Base-by-base conservation (phyloP, 208 protist genomes). In the Leishmania mexicana region DNA sequence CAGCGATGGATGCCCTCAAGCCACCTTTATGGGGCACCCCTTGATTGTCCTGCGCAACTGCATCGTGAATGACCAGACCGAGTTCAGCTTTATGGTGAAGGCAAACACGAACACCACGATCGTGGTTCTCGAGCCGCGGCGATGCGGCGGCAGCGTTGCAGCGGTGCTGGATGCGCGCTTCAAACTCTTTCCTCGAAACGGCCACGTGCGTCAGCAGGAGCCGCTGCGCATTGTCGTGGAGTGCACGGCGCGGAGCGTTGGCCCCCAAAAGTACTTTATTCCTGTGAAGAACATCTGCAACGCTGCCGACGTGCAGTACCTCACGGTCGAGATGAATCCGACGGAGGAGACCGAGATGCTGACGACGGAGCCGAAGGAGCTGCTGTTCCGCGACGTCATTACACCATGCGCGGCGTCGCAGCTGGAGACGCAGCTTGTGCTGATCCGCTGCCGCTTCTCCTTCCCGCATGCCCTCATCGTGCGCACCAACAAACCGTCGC, bases 241-340 rank as follows among this genome's bases (percentile, higher is more conserved):
- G 74, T 97, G 94, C 83, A 94, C 92, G 6, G 90, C 94, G 31
- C 85, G 84, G 28, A 90, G 89, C 78, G 87, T 92, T 40, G 93
- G 93, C 4, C 94, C 92, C 10, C 94, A 97, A 77, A 92, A 90
- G 78, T 97, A 96, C 75, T 90, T 96, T 60, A 92, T 97, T 70
- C 93, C 94, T 7, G 89, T 97, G 31, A 95, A 92, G 75, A 96
- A 97, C 53, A 76, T 96, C 42, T 86, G 90, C 75, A 89, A 96
- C 83, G 78, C 85, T 3, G 62, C 78, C 0, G 92, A 96, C 75
- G 85, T 96, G 60, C 84, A 88, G 72, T 96, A 96, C 82, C 58
- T 97, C 47, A 88, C 90, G 19, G 88, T 97, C 15, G 90, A 94
- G 78, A 70, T 97, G 70, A 95, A 96, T 79, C 92, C 94, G 5